A percentile compares a stretch with the other conserved stretches of the same genome.
Evolutionary conservation across 2,329 filamentous ascomycete species (phyloP).

Genomic region (Fragosphaeria purpurea): DNA sequence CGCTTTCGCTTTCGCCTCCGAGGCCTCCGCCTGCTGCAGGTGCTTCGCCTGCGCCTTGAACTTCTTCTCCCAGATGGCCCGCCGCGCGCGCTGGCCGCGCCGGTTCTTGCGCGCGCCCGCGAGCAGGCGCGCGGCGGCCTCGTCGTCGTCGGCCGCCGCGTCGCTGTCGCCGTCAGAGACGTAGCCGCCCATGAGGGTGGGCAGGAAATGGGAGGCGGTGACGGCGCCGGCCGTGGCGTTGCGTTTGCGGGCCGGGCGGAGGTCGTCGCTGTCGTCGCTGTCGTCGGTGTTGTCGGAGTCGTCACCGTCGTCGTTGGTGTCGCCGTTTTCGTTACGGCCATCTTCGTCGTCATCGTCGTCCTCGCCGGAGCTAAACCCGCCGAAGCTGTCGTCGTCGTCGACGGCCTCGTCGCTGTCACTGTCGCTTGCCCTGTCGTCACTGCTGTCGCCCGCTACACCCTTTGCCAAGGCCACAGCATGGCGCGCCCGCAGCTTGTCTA

Average conservation of each 20-base stretch:
- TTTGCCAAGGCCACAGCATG: constrained; percentile 17
- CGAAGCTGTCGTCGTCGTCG: neutral
- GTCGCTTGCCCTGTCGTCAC: constrained; percentile 13
- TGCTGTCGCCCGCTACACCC: constrained; percentile 17
- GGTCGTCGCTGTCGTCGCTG: neutral
- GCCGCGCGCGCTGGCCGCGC: constrained; percentile 62
- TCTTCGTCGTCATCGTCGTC: constrained; percentile 10
- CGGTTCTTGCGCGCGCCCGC: constrained; percentile 57
- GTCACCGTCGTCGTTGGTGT: constrained; percentile 1
- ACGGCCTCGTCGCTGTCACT: constrained; percentile 3
- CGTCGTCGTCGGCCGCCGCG: constrained; percentile 58
- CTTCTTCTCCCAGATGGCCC: constrained; percentile 73
- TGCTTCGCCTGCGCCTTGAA: constrained; percentile 64
- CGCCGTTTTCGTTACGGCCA: neutral
- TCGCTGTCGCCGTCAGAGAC: constrained; percentile 70
- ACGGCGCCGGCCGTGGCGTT: neutral
- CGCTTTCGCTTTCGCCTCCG: constrained; percentile 21
- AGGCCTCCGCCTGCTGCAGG: constrained; percentile 24
- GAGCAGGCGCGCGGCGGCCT: constrained; percentile 34
- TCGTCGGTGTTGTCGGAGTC: neutral
- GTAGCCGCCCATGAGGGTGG: constrained; percentile 70
- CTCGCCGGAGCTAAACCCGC: neutral
- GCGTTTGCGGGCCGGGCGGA: constrained; percentile 1
- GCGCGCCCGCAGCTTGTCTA: constrained; percentile 7
- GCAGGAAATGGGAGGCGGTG: constrained; percentile 53